Conservation (phyloP, 306 rosid genomes). For the Corylus americana region DNA sequence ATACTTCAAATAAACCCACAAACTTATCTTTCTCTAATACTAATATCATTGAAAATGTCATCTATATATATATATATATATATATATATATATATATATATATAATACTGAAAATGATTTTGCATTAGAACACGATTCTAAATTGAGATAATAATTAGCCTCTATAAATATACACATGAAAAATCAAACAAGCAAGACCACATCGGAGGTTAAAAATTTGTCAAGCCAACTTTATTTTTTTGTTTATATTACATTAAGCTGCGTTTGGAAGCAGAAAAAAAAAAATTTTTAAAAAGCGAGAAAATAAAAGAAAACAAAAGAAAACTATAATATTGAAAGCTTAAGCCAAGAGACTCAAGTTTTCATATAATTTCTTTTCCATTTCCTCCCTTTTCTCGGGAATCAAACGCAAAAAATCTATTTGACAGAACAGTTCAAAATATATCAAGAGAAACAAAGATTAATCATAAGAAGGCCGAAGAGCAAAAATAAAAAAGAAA, state of each 20-base stretch:
- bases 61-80: neutral
- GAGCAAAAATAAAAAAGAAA: neutral
- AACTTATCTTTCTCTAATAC: neutral
- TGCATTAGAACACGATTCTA: neutral
- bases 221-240: neutral
- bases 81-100: neutral
- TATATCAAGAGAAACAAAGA: neutral
- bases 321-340: neutral
- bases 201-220: neutral
- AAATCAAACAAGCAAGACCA: conserved; percentile 11
- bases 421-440: neutral
- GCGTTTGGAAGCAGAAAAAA: neutral
- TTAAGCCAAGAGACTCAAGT: neutral
- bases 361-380: neutral
- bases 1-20: neutral
- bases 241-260: neutral
- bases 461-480: neutral
- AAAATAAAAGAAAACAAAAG: neutral
- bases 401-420: neutral
- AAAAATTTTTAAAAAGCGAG: neutral
- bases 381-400: neutral
- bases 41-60: neutral
- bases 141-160: neutral
- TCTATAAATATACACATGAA: neutral
- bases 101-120: neutral